Percentiles rank a stretch among this genome's conserved stretches.
Evolutionary conservation across 2,329 filamentous ascomycete species (phyloP).

Genomic region (Aspergillus intermedius): DNA sequence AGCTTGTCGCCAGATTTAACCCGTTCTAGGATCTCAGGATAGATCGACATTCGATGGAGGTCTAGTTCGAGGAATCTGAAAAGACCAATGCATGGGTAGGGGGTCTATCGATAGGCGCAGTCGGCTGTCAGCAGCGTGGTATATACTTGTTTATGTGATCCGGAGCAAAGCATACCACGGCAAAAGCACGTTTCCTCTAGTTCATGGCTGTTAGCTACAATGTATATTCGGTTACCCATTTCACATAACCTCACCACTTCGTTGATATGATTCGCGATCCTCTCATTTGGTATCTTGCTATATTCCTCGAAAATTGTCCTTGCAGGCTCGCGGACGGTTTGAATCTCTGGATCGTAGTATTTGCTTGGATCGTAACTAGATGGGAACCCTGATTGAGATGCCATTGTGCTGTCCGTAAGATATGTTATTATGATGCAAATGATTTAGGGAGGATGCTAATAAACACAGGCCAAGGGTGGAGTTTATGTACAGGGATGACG

Average conservation of each 20-base stretch:
- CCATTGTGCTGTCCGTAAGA: not conserved
- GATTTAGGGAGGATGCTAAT: too few species aligned
- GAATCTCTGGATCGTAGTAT: not conserved
- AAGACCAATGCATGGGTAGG: not conserved
- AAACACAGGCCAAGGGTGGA: not conserved
- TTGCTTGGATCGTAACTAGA: not conserved
- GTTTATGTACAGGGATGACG: not conserved
- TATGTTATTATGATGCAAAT: too few species aligned
- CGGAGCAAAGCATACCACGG: not conserved
- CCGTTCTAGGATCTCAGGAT: constrained; percentile 6
- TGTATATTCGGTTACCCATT: not conserved
- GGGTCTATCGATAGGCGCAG: not conserved
- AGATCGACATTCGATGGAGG: not conserved
- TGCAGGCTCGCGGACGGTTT: not conserved
- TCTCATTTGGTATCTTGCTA: not conserved
- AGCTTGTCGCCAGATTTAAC: constrained; percentile 17
- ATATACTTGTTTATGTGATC: not conserved
- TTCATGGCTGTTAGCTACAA: not conserved
- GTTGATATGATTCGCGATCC: constrained; percentile 29
- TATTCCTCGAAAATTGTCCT: constrained; percentile 4
- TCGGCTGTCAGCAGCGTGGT: not conserved
- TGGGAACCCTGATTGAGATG: not conserved
- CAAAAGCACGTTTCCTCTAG: not conserved
- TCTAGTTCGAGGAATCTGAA: not conserved
- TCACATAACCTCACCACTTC: constrained; percentile 24